These are phyloP conservation scores for Schizochytrium sp. DNA, from an alignment of 108 stramenopile species.

Conservation along the genomic window DNA sequence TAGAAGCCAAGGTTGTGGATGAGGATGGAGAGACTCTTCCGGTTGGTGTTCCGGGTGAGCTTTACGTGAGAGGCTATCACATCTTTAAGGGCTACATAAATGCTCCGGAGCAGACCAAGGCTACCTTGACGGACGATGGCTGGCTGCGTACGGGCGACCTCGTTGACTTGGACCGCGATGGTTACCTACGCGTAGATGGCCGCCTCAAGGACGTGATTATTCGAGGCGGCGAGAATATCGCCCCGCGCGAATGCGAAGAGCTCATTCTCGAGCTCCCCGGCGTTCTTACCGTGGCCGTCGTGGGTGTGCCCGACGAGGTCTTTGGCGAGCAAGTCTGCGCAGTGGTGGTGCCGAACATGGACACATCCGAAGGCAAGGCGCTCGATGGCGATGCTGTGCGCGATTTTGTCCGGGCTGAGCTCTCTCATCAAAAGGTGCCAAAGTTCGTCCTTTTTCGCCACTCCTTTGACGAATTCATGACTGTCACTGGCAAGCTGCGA, in stretches of 20 bases:
- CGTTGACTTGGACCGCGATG: slow-evolving; percentile 7
- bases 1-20: slow-evolving; percentile 16
- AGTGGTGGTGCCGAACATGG: neutral
- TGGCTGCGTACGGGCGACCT: slow-evolving; percentile 28
- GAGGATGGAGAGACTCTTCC: neutral
- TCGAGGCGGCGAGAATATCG: slow-evolving; percentile 27
- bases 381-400: neutral
- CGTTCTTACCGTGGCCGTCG: neutral
- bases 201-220: slow-evolving; percentile 28
- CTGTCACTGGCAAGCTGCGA: slow-evolving; percentile 19
- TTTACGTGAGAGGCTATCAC: neutral
- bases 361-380: neutral
- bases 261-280: neutral
- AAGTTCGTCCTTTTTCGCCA: slow-evolving; percentile 4
- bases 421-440: slow-evolving; percentile 17
- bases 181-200: slow-evolving; percentile 20
- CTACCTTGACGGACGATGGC: neutral
- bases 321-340: slow-evolving; percentile 20
- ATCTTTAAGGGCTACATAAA: slow-evolving; percentile 25
- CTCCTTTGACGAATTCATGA: neutral
- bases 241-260: slow-evolving; percentile 12
- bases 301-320: slow-evolving; percentile 19
- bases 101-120: neutral
- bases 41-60: slow-evolving; percentile 1
- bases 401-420: neutral